These are phyloP conservation scores for Rubia peregrina DNA, from an alignment of 305 asterid genomes.

Conservation along the genomic window DNA sequence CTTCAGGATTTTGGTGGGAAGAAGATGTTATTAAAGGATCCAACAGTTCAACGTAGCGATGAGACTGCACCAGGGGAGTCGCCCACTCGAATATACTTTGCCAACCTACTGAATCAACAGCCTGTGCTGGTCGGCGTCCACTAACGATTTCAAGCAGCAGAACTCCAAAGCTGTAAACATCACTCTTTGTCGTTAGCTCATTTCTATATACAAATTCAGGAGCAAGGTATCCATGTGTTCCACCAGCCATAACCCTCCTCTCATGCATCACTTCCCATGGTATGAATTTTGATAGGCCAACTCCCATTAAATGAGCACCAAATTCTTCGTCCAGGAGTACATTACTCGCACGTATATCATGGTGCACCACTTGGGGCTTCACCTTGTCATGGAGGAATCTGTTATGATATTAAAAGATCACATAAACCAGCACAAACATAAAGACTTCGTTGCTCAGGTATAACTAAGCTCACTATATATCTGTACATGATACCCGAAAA, in stretches of 20 bases:
- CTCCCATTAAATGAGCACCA: conserved; percentile 93
- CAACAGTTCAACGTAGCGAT: conserved; percentile 71
- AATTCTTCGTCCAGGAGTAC: conserved; percentile 95
- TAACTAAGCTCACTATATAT: background rate
- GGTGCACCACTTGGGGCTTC: conserved; percentile 97
- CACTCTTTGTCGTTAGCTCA: conserved; percentile 95
- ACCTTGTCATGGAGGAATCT: conserved; percentile 98
- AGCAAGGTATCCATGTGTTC: conserved; percentile 97
- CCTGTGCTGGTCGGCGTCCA: conserved; percentile 96
- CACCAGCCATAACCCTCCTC: conserved; percentile 94
- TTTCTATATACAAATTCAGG: conserved; percentile 92
- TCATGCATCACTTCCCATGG: conserved; percentile 99
- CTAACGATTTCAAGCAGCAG: conserved; percentile 84
- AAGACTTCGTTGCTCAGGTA: background rate
- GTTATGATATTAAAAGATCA: conserved; percentile 9
- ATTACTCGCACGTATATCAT: conserved; percentile 86
- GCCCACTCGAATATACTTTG: conserved; percentile 99
- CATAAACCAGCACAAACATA: background rate
- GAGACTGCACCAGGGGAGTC: conserved; percentile 85
- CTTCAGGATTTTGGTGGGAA: conserved; percentile 66
- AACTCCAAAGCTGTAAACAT: conserved; percentile 96
- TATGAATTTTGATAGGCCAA: conserved; percentile 86
- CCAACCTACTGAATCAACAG: conserved; percentile 97
- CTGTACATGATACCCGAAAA: background rate
- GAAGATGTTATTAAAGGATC: conserved; percentile 81